phyloP scores from a whole-genome alignment of 495 filamentous ascomycete genomes.

The Talaromyces stipitatus region DNA sequence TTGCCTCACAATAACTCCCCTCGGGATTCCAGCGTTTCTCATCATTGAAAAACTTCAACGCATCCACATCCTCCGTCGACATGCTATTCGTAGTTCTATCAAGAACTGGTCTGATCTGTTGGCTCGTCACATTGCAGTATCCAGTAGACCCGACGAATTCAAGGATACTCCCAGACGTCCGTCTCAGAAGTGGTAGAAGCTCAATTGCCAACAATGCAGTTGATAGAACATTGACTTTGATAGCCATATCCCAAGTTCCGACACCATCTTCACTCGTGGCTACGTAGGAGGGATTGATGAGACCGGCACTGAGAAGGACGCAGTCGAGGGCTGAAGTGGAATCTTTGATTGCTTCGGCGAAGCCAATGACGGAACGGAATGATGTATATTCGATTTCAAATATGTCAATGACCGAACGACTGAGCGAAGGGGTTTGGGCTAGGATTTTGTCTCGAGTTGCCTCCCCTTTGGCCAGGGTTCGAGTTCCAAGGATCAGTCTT shows the following conservation, averaged over 20 bases:
- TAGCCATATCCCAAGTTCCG: background rate
- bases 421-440: background rate
- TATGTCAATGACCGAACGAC: background rate
- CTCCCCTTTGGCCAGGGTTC: slow-evolving; percentile 7
- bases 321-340: background rate
- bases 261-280: background rate
- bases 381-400: slow-evolving; percentile 1
- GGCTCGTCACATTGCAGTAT: background rate
- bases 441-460: slow-evolving; percentile 6
- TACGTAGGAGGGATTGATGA: background rate
- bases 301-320: background rate
- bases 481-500: slow-evolving; percentile 12
- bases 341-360: background rate
- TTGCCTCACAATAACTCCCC: background rate
- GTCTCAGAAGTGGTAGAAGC: background rate
- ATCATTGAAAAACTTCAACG: background rate
- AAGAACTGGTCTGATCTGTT: background rate
- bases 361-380: background rate
- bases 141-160: slow-evolving; percentile 1
- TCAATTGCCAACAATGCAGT: background rate
- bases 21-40: background rate
- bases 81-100: background rate
- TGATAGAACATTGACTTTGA: slow-evolving; percentile 1
- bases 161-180: background rate
- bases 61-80: background rate